phyloP scores from a whole-genome alignment of 2,329 filamentous ascomycete species.

The Fusarium ramigenum region DNA sequence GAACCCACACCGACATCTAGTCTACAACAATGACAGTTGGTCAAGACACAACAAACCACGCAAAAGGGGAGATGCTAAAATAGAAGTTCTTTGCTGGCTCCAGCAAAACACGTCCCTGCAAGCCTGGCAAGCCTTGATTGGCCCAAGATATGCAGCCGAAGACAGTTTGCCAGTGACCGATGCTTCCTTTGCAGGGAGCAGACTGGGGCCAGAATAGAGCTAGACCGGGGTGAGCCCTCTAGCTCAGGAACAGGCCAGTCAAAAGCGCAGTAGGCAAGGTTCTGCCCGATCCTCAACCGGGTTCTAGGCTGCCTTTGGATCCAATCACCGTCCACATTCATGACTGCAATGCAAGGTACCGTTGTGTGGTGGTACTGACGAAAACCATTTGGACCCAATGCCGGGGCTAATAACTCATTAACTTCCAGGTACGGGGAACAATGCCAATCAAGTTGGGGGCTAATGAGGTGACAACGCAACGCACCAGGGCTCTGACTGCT shows the following conservation, averaged over 20 bases:
- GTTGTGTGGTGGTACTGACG: slow-evolving; percentile 21
- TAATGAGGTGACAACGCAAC: slow-evolving; percentile 40
- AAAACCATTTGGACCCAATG: slow-evolving; percentile 28
- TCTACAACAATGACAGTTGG: neutral
- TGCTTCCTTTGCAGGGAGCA: slow-evolving; percentile 31
- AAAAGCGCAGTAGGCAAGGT: slow-evolving; percentile 34
- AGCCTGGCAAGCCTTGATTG: slow-evolving; percentile 35
- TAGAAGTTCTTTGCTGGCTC: slow-evolving; percentile 24
- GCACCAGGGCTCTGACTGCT: slow-evolving; percentile 19
- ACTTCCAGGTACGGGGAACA: slow-evolving; percentile 27
- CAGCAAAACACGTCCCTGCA: slow-evolving; percentile 34
- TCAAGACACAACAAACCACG: slow-evolving; percentile 37
- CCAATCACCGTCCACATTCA: slow-evolving; percentile 34
- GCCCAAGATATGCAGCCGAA: slow-evolving; percentile 1
- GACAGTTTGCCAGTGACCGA: slow-evolving; percentile 21
- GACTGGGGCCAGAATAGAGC: slow-evolving; percentile 27
- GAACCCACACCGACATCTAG: slow-evolving; percentile 24
- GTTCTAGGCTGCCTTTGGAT: slow-evolving; percentile 4
- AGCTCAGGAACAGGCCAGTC: slow-evolving; percentile 42
- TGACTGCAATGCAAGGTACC: slow-evolving; percentile 39
- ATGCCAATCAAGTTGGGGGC: slow-evolving; percentile 26
- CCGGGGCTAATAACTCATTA: slow-evolving; percentile 36
- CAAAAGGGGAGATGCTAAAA: slow-evolving; percentile 36
- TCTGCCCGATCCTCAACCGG: slow-evolving; percentile 35
- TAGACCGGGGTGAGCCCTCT: slow-evolving; percentile 30